These are phyloP conservation scores for Akanthomyces muscarius DNA, from an alignment of 2,329 filamentous ascomycete species.

Conservation along the genomic window DNA sequence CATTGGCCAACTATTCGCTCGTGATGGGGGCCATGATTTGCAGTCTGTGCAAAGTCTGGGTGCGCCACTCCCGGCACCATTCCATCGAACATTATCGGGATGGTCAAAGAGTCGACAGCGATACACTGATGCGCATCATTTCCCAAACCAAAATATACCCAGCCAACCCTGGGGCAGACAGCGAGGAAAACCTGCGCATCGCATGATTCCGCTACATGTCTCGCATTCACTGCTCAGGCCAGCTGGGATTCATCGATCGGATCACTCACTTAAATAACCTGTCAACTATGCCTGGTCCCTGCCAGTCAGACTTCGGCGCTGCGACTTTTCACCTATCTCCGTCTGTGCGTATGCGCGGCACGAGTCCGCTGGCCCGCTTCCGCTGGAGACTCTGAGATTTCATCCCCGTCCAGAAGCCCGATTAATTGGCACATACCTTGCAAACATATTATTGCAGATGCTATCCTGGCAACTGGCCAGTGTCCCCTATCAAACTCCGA, in stretches of 20 bases:
- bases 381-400: constrained; percentile 2
- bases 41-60: neutral
- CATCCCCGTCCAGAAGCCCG: neutral
- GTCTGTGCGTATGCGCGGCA: constrained; percentile 5
- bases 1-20: neutral
- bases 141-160: neutral
- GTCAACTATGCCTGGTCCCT: neutral
- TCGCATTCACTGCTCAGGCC: neutral
- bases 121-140: neutral
- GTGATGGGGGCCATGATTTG: neutral
- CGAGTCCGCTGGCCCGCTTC: neutral
- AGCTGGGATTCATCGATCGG: neutral
- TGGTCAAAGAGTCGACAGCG: neutral
- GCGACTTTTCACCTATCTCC: neutral
- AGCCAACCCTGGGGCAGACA: too few species aligned
- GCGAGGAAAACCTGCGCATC: neutral
- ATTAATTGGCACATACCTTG: constrained; percentile 4
- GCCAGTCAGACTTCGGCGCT: neutral
- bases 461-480: neutral
- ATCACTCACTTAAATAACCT: neutral
- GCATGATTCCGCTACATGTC: neutral
- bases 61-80: constrained; percentile 3
- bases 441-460: neutral
- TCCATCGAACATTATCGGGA: neutral
- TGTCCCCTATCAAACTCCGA: constrained; percentile 5